phyloP scores from a whole-genome alignment of 2,329 filamentous ascomycete species.

The Botryotinia convoluta region DNA sequence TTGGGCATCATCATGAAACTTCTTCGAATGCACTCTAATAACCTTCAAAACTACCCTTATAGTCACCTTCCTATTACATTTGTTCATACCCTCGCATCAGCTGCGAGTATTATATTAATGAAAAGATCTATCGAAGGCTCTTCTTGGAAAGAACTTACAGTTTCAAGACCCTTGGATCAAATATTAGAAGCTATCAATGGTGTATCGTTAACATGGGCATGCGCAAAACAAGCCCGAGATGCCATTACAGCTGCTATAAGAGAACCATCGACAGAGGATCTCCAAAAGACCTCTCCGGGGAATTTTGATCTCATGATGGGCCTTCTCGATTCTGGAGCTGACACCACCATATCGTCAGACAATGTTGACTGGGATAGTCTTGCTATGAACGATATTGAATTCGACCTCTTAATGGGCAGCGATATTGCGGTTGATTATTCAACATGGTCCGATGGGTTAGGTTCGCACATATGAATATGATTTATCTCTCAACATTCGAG shows the following conservation, averaged over 20 bases:
- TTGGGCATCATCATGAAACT: conserved; percentile 46
- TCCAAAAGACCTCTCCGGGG: conserved; percentile 23
- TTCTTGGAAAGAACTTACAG: conserved; percentile 45
- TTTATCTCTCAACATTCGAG: background rate
- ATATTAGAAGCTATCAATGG: conserved; percentile 50
- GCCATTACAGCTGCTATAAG: conserved; percentile 33
- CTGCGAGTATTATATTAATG: conserved; percentile 48
- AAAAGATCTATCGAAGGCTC: conserved; percentile 42
- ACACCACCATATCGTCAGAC: background rate
- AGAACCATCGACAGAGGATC: background rate
- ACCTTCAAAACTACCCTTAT: conserved; percentile 41
- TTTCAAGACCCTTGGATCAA: conserved; percentile 50
- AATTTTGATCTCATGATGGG: conserved; percentile 28
- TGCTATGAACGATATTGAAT: conserved; percentile 18
- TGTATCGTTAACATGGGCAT: conserved; percentile 51
- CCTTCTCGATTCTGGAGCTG: conserved; percentile 14
- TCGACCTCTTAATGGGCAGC: conserved; percentile 20
- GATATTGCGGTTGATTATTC: conserved; percentile 16
- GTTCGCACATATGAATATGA: background rate
- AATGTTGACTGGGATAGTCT: conserved; percentile 22
- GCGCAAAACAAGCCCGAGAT: conserved; percentile 45
- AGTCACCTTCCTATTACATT: conserved; percentile 48
- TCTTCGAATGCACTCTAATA: conserved; percentile 45
- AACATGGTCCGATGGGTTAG: conserved; percentile 7
- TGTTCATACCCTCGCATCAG: conserved; percentile 49